These are phyloP conservation scores for Fusarium nisikadoi DNA, from an alignment of 2,329 filamentous ascomycete genomes.

Conservation along the genomic window DNA sequence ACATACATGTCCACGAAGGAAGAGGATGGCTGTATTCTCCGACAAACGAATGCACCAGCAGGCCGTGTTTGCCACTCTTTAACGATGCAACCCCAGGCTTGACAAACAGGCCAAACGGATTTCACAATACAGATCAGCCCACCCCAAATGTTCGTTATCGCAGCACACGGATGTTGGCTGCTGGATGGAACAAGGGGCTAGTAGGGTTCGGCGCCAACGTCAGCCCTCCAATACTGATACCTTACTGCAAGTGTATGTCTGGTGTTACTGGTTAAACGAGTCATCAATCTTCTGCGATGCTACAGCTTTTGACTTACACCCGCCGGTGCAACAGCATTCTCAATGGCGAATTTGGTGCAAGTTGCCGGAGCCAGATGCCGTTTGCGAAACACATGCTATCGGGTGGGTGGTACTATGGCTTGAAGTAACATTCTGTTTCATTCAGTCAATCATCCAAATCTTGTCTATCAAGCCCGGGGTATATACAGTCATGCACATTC, in stretches of 20 bases:
- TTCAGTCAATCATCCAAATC: conserved; percentile 10
- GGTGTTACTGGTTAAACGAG: conserved; percentile 2
- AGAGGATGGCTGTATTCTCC: conserved; percentile 26
- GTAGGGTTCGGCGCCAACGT: conserved; percentile 5
- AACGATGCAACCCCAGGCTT: conserved; percentile 14
- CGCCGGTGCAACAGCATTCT: neutral
- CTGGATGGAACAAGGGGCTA: conserved; percentile 4
- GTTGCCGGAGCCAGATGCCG: neutral
- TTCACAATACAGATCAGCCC: conserved; percentile 6
- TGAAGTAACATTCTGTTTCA: neutral
- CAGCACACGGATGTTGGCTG: neutral
- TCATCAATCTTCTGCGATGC: neutral
- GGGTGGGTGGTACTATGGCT: neutral
- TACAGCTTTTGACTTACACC: neutral
- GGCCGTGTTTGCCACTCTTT: conserved; percentile 25
- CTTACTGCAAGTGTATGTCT: neutral
- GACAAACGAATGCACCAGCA: neutral
- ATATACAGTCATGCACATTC: conserved; percentile 17
- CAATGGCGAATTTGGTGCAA: neutral
- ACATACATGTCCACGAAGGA: neutral
- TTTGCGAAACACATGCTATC: neutral
- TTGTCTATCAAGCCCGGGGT: conserved; percentile 20
- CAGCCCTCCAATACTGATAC: conserved; percentile 5
- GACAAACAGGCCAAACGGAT: conserved; percentile 9
- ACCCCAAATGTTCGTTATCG: conserved; percentile 15